These are phyloP conservation scores for Trichoderma aggressivum DNA, from an alignment of 2,329 filamentous ascomycete species.

Conservation along the genomic window DNA sequence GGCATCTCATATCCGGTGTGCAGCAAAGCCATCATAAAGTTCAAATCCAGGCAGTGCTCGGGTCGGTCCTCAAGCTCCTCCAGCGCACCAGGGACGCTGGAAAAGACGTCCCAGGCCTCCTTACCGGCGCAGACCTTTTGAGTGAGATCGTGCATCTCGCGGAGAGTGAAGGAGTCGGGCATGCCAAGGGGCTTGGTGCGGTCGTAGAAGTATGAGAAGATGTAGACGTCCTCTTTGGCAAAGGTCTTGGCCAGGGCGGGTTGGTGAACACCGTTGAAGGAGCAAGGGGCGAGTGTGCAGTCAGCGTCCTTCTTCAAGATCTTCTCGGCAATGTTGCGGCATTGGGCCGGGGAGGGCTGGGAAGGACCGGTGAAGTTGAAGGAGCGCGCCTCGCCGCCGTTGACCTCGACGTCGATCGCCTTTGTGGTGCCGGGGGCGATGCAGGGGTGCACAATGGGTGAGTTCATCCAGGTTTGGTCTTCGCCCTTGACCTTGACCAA, in stretches of 20 bases:
- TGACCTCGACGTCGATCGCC: constrained; percentile 69
- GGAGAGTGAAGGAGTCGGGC: constrained; percentile 94
- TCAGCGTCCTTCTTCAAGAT: constrained; percentile 82
- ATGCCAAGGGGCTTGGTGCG: constrained; percentile 91
- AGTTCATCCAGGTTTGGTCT: constrained; percentile 64
- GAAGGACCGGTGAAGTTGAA: constrained; percentile 87
- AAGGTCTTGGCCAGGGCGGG: constrained; percentile 92
- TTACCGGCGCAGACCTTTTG: constrained; percentile 80
- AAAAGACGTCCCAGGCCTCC: constrained; percentile 75
- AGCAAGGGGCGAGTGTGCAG: constrained; percentile 86
- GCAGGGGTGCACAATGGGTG: constrained; percentile 78
- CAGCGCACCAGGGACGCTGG: constrained; percentile 70
- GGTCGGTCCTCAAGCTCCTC: constrained; percentile 77
- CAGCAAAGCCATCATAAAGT: constrained; percentile 89
- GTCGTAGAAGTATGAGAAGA: constrained; percentile 98
- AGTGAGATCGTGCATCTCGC: constrained; percentile 83
- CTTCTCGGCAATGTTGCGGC: constrained; percentile 84
- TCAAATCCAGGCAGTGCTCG: constrained; percentile 91
- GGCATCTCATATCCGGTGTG: constrained; percentile 99
- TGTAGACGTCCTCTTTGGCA: constrained; percentile 83
- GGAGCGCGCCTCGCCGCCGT: constrained; percentile 47
- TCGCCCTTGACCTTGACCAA: constrained; percentile 61
- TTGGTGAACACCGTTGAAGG: constrained; percentile 96
- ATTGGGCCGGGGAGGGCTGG: constrained; percentile 74
- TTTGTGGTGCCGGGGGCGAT: constrained; percentile 76